Conservation (phyloP, 2,329 filamentous ascomycete species). For the Aspergillus candidus region DNA sequence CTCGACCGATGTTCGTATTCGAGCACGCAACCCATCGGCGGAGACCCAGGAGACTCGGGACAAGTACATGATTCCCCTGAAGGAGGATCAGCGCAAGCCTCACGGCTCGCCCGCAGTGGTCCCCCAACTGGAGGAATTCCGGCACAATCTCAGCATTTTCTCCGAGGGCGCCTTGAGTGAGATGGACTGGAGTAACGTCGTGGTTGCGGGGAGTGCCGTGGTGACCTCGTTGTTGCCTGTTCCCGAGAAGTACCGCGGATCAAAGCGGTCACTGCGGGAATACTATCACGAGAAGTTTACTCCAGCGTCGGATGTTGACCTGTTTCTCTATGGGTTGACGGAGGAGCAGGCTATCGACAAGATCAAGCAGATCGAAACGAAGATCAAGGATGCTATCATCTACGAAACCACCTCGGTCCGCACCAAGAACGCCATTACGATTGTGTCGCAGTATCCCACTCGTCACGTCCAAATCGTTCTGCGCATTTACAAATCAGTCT, state of each 20-base stretch:
- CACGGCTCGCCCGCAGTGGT: conserved; percentile 64
- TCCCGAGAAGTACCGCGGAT: conserved; percentile 54
- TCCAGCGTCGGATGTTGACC: conserved; percentile 78
- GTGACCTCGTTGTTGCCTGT: conserved; percentile 72
- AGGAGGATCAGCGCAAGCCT: conserved; percentile 51
- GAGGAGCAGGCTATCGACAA: conserved; percentile 75
- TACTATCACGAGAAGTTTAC: conserved; percentile 79
- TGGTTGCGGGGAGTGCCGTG: conserved; percentile 74
- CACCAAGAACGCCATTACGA: conserved; percentile 82
- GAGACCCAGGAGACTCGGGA: conserved; percentile 26
- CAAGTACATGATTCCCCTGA: conserved; percentile 31
- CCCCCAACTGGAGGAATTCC: conserved; percentile 61
- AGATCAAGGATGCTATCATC: conserved; percentile 69
- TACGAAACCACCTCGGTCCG: conserved; percentile 78
- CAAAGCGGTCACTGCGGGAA: conserved; percentile 56
- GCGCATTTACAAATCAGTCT: conserved; percentile 75
- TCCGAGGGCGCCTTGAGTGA: conserved; percentile 71
- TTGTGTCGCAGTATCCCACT: conserved; percentile 75
- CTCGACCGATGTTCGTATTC: conserved; percentile 21
- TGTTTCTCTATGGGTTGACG: conserved; percentile 74
- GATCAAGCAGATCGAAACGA: conserved; percentile 72
- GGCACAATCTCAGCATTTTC: conserved; percentile 73
- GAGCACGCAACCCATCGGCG: conserved; percentile 27
- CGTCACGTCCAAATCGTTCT: conserved; percentile 82
- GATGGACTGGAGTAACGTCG: conserved; percentile 74